These are phyloP conservation scores for Murraya paniculata DNA, from an alignment of 345 rosid species.

Conservation along the genomic window DNA sequence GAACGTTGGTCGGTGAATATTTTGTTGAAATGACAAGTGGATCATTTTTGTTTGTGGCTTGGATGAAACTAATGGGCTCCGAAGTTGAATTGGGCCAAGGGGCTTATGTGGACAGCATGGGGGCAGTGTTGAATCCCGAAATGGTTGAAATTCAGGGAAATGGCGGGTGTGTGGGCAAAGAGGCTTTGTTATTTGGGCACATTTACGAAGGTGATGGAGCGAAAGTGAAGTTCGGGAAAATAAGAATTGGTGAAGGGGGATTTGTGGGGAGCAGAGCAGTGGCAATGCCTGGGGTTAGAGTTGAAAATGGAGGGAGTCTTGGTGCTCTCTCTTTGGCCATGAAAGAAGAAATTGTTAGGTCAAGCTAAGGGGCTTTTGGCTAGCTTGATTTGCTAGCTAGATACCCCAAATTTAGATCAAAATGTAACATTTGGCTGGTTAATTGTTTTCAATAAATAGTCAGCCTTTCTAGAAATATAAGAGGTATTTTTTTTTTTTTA, in stretches of 20 bases:
- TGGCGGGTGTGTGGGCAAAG: slow-evolving; percentile 49
- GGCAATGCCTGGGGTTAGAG: slow-evolving; percentile 57
- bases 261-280: slow-evolving; percentile 54
- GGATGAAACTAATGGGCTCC: slow-evolving; percentile 66
- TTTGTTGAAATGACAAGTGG: slow-evolving; percentile 59
- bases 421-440: not conserved
- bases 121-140: slow-evolving; percentile 58
- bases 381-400: not conserved
- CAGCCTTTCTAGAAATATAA: not conserved
- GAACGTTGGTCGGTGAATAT: slow-evolving; percentile 51
- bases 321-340: slow-evolving; percentile 51
- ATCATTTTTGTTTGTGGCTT: slow-evolving; percentile 32
- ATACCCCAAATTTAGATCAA: not conserved
- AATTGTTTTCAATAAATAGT: not conserved
- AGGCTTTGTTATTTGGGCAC: slow-evolving; percentile 61
- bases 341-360: slow-evolving; percentile 53
- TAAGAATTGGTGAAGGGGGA: slow-evolving; percentile 46
- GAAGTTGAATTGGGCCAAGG: slow-evolving; percentile 40
- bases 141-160: slow-evolving; percentile 55
- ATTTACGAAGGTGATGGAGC: slow-evolving; percentile 62
- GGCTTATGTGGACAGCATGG: slow-evolving; percentile 53
- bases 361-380: not conserved
- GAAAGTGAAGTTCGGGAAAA: slow-evolving; percentile 55
- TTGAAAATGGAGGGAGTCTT: slow-evolving; percentile 49
- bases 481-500: no score